Percentiles rank a stretch among this genome's conserved stretches.
phyloP scores from a whole-genome alignment of 1,139 yeast species.

The Geotrichum aggregatum region DNA sequence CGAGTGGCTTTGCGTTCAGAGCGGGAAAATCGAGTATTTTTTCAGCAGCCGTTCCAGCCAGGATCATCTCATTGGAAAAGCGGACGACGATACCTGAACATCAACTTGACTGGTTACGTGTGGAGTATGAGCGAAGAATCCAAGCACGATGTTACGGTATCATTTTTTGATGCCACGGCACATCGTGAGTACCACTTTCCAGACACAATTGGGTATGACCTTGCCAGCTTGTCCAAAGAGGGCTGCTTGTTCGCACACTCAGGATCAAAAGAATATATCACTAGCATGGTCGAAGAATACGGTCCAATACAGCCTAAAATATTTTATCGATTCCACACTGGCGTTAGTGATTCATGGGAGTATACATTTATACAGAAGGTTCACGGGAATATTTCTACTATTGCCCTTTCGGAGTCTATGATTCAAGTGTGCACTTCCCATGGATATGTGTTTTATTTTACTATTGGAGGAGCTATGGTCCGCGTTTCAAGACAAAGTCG shows the following conservation, averaged over 20 bases:
- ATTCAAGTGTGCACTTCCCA: slow-evolving; percentile 52
- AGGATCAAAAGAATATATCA: slow-evolving; percentile 11
- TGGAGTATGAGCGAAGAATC: slow-evolving; percentile 67
- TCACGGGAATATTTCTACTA: slow-evolving; percentile 41
- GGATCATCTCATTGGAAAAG: slow-evolving; percentile 83
- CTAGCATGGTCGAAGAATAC: slow-evolving; percentile 15
- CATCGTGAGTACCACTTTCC: slow-evolving; percentile 83
- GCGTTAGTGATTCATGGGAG: slow-evolving; percentile 39
- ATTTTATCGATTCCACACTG: slow-evolving; percentile 36
- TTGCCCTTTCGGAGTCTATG: slow-evolving; percentile 49
- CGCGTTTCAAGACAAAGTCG: slow-evolving; percentile 47
- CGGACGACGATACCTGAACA: slow-evolving; percentile 70
- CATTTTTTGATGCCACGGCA: slow-evolving; percentile 77
- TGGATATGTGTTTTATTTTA: slow-evolving; percentile 55
- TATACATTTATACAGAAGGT: slow-evolving; percentile 39
- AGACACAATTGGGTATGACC: slow-evolving; percentile 65
- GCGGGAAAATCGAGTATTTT: slow-evolving; percentile 1
- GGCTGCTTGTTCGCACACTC: slow-evolving; percentile 59
- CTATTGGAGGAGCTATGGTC: slow-evolving; percentile 54
- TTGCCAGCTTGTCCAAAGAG: slow-evolving; percentile 65
- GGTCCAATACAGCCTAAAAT: slow-evolving; percentile 23
- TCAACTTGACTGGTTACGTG: slow-evolving; percentile 77
- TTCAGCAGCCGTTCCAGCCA: slow-evolving; percentile 52
- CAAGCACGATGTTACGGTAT: slow-evolving; percentile 71
- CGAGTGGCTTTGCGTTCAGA: neutral